Conservation (phyloP, 106 monocot genomes). For the Phalaenopsis aphrodite region DNA sequence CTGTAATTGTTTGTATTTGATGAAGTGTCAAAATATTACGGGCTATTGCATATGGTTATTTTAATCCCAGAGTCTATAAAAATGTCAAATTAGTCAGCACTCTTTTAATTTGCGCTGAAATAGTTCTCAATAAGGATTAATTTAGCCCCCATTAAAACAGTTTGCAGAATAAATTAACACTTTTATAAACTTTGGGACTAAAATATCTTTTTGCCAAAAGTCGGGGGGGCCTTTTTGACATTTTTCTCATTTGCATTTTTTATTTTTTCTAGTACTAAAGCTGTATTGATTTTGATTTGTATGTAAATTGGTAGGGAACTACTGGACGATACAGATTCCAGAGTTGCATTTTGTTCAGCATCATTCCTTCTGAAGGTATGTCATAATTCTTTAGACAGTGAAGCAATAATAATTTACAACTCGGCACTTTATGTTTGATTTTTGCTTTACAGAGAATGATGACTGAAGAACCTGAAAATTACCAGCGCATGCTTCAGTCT, state of each 20-base stretch:
- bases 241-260: background rate
- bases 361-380: slow-evolving; percentile 91
- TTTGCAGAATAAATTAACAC: too few species aligned
- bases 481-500: slow-evolving; percentile 90
- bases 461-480: slow-evolving; percentile 85
- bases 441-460: slow-evolving; percentile 80
- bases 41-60: too few species aligned
- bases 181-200: too few species aligned
- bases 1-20: background rate
- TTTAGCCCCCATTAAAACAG: too few species aligned
- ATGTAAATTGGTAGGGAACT: slow-evolving; percentile 50
- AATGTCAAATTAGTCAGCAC: too few species aligned
- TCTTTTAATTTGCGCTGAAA: too few species aligned
- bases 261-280: background rate
- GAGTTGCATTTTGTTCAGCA: slow-evolving; percentile 96
- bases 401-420: background rate
- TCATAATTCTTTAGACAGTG: background rate
- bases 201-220: too few species aligned
- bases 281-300: background rate
- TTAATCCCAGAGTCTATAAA: too few species aligned
- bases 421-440: background rate
- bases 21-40: too few species aligned
- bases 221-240: too few species aligned
- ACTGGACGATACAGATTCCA: slow-evolving; percentile 90
- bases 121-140: too few species aligned